Percentiles rank a stretch among this genome's conserved stretches.
phyloP scores from a whole-genome alignment of 2,329 filamentous ascomycete species.

The Venturia asperata region DNA sequence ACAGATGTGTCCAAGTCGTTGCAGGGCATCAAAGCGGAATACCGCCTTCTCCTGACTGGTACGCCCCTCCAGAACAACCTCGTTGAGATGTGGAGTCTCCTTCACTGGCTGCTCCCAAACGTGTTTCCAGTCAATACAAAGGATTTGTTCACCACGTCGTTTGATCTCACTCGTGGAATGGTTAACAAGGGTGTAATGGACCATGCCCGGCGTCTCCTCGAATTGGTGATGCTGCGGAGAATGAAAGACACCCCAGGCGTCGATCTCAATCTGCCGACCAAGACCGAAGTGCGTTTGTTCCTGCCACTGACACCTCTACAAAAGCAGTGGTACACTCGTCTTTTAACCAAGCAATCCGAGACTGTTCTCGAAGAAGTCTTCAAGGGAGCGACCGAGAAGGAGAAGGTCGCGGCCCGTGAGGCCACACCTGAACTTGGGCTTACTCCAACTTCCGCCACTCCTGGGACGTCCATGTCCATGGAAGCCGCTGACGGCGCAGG shows the following conservation, averaged over 20 bases:
- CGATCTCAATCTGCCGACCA: conserved; percentile 54
- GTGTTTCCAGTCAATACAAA: conserved; percentile 53
- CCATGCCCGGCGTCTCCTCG: conserved; percentile 51
- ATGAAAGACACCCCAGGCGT: conserved; percentile 57
- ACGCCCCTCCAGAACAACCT: conserved; percentile 64
- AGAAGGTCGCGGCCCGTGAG: conserved; percentile 34
- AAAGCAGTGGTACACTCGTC: conserved; percentile 50
- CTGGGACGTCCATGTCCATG: conserved; percentile 27
- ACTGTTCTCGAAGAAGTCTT: conserved; percentile 48
- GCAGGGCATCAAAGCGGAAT: conserved; percentile 53
- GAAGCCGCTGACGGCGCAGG: conserved; percentile 28
- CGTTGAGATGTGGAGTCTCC: conserved; percentile 59
- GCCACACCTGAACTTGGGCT: conserved; percentile 27
- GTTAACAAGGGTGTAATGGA: conserved; percentile 57
- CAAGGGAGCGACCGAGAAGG: conserved; percentile 40
- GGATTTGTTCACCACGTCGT: conserved; percentile 54
- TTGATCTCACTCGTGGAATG: conserved; percentile 56
- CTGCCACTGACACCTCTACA: conserved; percentile 54
- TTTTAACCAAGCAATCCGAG: conserved; percentile 49
- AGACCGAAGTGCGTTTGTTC: conserved; percentile 56
- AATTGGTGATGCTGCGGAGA: conserved; percentile 57
- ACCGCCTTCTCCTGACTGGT: conserved; percentile 57
- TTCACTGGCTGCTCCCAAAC: conserved; percentile 62
- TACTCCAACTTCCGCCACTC: not conserved
- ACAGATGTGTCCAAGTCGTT: conserved; percentile 62